Evolutionary conservation across 2,329 filamentous ascomycete species (phyloP), one percentile per base, ranked within the genome.

Genomic region (Chaetomium olivaceum): DNA sequence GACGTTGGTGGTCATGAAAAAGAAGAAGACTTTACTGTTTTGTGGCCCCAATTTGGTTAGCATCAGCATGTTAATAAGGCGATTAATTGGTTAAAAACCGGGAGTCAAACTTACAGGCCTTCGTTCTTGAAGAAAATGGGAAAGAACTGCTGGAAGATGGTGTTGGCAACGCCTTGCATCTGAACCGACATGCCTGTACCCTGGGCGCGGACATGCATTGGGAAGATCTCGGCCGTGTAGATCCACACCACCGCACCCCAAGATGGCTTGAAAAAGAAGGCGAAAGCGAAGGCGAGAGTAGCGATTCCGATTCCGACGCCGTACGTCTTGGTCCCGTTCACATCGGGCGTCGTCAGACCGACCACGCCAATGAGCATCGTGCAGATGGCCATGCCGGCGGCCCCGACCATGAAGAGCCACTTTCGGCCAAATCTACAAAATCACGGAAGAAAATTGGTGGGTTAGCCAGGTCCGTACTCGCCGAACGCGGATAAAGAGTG

Each of bases 121-220:
- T 43, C 36, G 27, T 59, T 59, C 25, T 31, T 21, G n/a, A 21
- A 50, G 31, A 59, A 59, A 19, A 50, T 50, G 25, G 57, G 57
- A 27, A 59, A 59, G n/a, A 59, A 59, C 27, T 59, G 57, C 57
- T 59, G 57, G 57, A 59, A 59, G 27, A 59, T 59, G 43, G 57
- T 50, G 43, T 59, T 59, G 57, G 57, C 57, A 19, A 59, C 43
- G 43, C 23, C 23, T 27, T 59, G 57, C 57, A 59, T 50, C 57
- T 59, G 57, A 3, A 50, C 25, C 23, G 14, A 33, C 57, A 59
- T 59, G 16, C 57, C 57, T 7, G 29, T 27, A 8, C 23, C 57
- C 4, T 31, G 57, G 19, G 25, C 57, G 16, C 57, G 14, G 27
- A 59, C 43, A 12, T 59, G 16, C 57, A 59, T 31, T 14, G 39